Conservation (phyloP, 2,329 filamentous ascomycete species). For the Phyllosticta citrichinensis region DNA sequence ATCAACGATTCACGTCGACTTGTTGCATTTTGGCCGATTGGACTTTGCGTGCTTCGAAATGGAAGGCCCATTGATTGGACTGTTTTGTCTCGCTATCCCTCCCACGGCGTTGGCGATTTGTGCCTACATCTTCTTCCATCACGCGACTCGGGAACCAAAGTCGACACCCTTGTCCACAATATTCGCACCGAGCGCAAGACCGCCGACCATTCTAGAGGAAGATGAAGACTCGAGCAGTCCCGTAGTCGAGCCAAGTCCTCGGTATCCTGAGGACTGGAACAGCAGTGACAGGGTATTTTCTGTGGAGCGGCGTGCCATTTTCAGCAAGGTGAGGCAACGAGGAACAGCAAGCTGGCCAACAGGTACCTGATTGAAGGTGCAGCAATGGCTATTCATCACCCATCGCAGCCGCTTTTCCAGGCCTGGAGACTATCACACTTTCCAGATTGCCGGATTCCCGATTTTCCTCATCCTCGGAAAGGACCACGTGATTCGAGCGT, state of each 20-base stretch:
- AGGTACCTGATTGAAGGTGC: slow-evolving; percentile 1
- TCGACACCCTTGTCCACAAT: neutral
- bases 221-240: neutral
- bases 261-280: slow-evolving; percentile 31
- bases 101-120: neutral
- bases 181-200: neutral
- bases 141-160: neutral
- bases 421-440: slow-evolving; percentile 27
- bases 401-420: slow-evolving; percentile 27
- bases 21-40: neutral
- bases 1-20: neutral
- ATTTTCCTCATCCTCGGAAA: slow-evolving; percentile 32
- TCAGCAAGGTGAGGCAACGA: slow-evolving; percentile 32
- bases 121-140: neutral
- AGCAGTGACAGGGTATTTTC: slow-evolving; percentile 35
- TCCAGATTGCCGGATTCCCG: slow-evolving; percentile 27
- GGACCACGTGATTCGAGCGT: slow-evolving; percentile 26
- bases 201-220: neutral
- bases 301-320: slow-evolving; percentile 40
- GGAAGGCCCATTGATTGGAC: neutral
- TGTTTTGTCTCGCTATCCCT: neutral
- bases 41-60: neutral
- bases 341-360: neutral
- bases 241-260: neutral
- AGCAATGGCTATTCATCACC: slow-evolving; percentile 30